Evolutionary conservation across 805 yeast species (phyloP).

Genomic region (Spathaspora sp.): DNA sequence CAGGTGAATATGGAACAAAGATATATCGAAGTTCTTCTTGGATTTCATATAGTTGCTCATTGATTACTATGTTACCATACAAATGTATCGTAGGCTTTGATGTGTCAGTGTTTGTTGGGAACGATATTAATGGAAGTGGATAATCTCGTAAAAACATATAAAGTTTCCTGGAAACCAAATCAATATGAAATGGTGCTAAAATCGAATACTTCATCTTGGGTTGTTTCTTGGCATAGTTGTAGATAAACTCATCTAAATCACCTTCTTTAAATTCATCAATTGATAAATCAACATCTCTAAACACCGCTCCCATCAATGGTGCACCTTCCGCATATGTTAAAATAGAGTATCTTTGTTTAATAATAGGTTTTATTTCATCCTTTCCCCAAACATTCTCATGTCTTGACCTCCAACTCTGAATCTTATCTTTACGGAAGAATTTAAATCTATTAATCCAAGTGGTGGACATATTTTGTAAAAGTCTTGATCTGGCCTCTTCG

Average conservation of each 20-base stretch:
- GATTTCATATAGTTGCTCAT: conserved; percentile 49
- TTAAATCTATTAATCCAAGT: conserved; percentile 33
- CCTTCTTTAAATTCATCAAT: conserved; percentile 20
- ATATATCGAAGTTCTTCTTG: conserved; percentile 44
- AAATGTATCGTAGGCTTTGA: conserved; percentile 24
- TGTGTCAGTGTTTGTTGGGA: conserved; percentile 32
- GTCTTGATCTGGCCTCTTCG: conserved; percentile 19
- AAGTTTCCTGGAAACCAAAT: conserved; percentile 41
- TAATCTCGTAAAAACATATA: conserved; percentile 50
- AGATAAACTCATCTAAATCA: conserved; percentile 36
- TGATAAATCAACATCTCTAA: conserved; percentile 27
- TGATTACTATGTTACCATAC: conserved; percentile 49
- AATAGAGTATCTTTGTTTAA: conserved; percentile 31
- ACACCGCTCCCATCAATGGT: conserved; percentile 24
- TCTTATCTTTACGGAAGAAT: conserved; percentile 20
- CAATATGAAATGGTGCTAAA: conserved; percentile 46
- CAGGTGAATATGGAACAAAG: conserved; percentile 58
- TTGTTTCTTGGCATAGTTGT: conserved; percentile 41
- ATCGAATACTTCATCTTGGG: conserved; percentile 56
- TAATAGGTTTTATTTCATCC: conserved; percentile 26
- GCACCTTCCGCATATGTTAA: conserved; percentile 33
- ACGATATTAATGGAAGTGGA: conserved; percentile 54
- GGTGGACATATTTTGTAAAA: conserved; percentile 24
- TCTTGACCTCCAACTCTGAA: conserved; percentile 23
- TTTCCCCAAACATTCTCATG: conserved; percentile 29